Base-by-base conservation (phyloP, 371 early-diverging fungal genomes). In the Mucor sp. region DNA sequence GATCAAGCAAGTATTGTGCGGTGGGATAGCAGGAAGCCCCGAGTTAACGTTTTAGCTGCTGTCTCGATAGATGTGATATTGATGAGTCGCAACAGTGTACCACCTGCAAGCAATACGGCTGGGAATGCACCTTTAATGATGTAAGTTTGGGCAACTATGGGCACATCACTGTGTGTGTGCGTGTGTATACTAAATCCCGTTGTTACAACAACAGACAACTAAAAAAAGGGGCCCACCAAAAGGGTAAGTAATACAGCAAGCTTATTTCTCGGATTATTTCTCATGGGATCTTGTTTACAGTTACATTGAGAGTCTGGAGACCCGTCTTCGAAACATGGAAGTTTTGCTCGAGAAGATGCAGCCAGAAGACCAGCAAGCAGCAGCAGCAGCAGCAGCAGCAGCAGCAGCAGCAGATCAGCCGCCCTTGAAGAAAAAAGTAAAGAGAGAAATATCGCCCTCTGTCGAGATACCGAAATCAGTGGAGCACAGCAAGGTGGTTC, bases 81-180 rank as follows among this genome's bases (percentile, higher is more conserved):
- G 68, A 74, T 58, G 56, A 68, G 17, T 61, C 64, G 19, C 58
- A 71, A 11, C 72, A 71, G 21, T 82, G 82, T 60, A 65, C 76
- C 6, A 78, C 80, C 1, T 82, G 82, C 47, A 67, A 63, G 43
- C 82, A 82, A 58, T 79, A 79, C 32, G 78, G 70, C 27, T 82
- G 82, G 80, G 78, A 79, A 62, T 82, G 82, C 37, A 82, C 82
- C 21, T 82, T 79, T 62, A 74, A 79, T 58, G 82, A 82, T 69
- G 81, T 81, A 74, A 69, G 73, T 48, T 70, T 28, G 27, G 61
- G 19, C 47, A 2, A 32, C 33, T 23, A 47, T 62, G 33, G 33
- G 63, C 21, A 57, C 41, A 41, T 41, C 17, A 41, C 15, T 57
- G 23, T 60, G 50, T 58, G 47, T 19, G 37, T 35, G 30, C 30